These are phyloP conservation scores for Fusarium albidum DNA, from an alignment of 2,329 filamentous ascomycete genomes.

Conservation along the genomic window DNA sequence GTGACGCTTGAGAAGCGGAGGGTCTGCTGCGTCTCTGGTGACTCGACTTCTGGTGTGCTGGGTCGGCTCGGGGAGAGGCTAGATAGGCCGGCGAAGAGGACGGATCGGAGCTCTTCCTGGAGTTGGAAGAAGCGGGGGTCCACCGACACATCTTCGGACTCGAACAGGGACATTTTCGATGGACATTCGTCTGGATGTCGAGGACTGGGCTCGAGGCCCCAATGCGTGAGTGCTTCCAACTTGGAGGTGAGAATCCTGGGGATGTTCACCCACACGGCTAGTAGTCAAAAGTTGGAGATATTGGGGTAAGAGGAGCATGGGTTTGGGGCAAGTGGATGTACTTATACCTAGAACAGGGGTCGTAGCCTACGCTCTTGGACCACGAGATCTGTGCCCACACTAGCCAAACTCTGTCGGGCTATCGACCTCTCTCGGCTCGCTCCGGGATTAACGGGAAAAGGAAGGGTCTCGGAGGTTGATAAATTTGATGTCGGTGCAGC, in stretches of 20 bases:
- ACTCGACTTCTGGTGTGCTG: conserved; percentile 37
- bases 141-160: conserved; percentile 43
- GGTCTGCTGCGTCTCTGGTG: conserved; percentile 25
- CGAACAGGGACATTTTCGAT: conserved; percentile 30
- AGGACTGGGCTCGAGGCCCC: not conserved
- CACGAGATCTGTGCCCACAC: not conserved
- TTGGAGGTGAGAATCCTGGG: not conserved
- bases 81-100: conserved; percentile 48
- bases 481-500: no score
- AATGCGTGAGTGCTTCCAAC: not conserved
- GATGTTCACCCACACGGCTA: no score
- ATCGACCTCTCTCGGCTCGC: not conserved
- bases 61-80: conserved; percentile 40
- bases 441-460: not conserved
- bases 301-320: not conserved
- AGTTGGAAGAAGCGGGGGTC: conserved; percentile 54
- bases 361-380: conserved; percentile 12
- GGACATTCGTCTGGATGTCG: not conserved
- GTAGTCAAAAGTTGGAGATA: no score
- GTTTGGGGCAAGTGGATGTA: not conserved
- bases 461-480: no score
- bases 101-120: conserved; percentile 53
- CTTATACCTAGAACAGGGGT: not conserved
- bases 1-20: conserved; percentile 40
- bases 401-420: no score